Base-by-base conservation (phyloP, 768 basidiomycete genomes). In the Auricularia cornea region DNA sequence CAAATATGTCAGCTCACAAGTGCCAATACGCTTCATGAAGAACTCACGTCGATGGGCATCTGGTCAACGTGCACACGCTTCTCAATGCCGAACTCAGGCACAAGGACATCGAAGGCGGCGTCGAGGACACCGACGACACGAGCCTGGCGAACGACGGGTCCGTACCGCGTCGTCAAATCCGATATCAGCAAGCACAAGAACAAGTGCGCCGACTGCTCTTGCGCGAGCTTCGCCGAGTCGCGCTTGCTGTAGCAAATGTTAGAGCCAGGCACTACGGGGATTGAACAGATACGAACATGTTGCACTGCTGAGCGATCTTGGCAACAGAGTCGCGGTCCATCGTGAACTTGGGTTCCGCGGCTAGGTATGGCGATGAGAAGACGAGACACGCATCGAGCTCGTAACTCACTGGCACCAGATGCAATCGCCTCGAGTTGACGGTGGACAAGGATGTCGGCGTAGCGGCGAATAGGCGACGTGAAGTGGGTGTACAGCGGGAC, bases 241-340 rank as follows among this genome's bases (percentile, higher is more conserved):
- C 87, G 85, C 80, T 95, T 95, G 70, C 90, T 93, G 67, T 70
- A 69, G 62, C 26, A 38, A 41, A 2, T 3, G 35, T 3, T 23
- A 57, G 16, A 23, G n/a, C 18, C 44, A 30, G 28, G 38, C n/a
- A n/a, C 3, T 29, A 29, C 18, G 28, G 30, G 31, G 2, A 14
- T 20, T 60, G 2, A 20, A 20, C 12, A 18, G 26, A 5, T 18
- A 76, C 88, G 56, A 72, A 95, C 91, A 96, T 95, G 72, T 98
- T 98, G 75, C 95, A 98, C 71, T 98, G 94, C 72, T 98, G 96
- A 52, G 97, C 96, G 26, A 97, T 85, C 77, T 98, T 98, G 30
- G 95, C 94, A 35, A 98, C 94, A 63, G 94, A 90, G 74, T 98
- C 97, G 66, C 95, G 90, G 71, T 99, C 97, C 92, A 98, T 94